Evolutionary conservation across 169 alveolate genomes (phyloP), one percentile per base, ranked within the genome.

Genomic region (Plasmodium cynomolgi): DNA sequence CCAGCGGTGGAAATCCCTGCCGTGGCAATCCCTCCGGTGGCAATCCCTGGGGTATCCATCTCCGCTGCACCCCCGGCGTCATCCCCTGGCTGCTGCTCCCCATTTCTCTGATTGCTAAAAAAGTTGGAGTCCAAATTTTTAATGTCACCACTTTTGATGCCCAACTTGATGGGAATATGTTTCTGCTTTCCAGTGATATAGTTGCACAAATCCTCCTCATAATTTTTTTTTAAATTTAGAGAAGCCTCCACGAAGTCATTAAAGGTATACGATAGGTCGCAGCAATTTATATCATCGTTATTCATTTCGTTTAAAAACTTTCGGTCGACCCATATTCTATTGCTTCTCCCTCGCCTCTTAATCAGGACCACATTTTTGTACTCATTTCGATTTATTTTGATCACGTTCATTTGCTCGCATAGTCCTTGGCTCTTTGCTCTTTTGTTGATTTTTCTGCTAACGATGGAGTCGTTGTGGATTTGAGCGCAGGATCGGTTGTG

Each of bases 321-420:
- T 68, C 94, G 41, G 72, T 90, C 94, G 11, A 90, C n/a, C 94
- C 94, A 90, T 31, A 90, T 80, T 34, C 94, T 26, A 72, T 90
- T 90, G 68, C 68, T 74, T 90, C 94, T 54, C 8, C 94, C 94
- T 81, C 94, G 71, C 50, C 94, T 79, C 73, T 90, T 90, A n/a
- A 90, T 81, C 15, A 90, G 41, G 6, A 90, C 91, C 23, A 90
- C 81, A 20, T 90, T 90, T 62, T 90, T 44, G 72, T 79, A 90
- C 26, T 90, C 91, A 81, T 31, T 81, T 17, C 41, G 79, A 68
- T 81, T 90, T 8, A 80, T 50, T 77, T 75, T 86, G 13, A 54
- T 11, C 17, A 33, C 7, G 37, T 77, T 86, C 85, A 75, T 75
- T 39, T 86, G 90, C 4, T 81, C 94, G 41, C 82, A 80, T 37